These are phyloP conservation scores for Forsythia viridissima DNA, from an alignment of 257 asterid species.

Conservation along the genomic window DNA sequence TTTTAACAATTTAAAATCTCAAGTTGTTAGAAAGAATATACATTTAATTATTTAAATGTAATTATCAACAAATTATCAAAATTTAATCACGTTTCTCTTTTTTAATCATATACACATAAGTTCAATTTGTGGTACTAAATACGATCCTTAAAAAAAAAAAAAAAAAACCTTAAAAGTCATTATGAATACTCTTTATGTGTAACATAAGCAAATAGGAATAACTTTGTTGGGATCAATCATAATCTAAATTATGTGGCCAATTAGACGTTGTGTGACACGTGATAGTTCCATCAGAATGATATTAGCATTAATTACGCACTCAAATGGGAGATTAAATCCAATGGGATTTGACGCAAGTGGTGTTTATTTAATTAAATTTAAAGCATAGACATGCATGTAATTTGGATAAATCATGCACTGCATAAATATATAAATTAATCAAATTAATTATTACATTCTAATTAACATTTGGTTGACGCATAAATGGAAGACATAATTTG, in stretches of 20 bases:
- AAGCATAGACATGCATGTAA: neutral
- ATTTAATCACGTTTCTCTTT: too few species aligned
- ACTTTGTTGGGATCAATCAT: neutral
- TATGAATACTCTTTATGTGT: too few species aligned
- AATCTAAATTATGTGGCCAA: neutral
- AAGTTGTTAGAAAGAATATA: too few species aligned
- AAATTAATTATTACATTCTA: neutral
- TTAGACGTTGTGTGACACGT: neutral
- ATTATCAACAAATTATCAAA: too few species aligned
- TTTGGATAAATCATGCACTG: neutral
- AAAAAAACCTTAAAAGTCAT: too few species aligned
- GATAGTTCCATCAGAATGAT: too few species aligned
- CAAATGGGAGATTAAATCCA: neutral
- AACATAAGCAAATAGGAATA: neutral
- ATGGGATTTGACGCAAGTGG: neutral
- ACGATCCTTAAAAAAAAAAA: too few species aligned
- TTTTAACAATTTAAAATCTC: too few species aligned
- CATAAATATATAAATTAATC: neutral
- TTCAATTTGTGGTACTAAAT: too few species aligned
- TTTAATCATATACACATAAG: too few species aligned
- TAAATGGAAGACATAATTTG: constrained; percentile 18
- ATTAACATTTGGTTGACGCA: neutral
- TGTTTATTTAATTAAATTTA: neutral
- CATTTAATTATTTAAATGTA: too few species aligned
- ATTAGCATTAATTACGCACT: too few species aligned